Evolutionary conservation across 2,329 filamentous ascomycete species (phyloP).

Genomic region (Cytospora schulzeri): DNA sequence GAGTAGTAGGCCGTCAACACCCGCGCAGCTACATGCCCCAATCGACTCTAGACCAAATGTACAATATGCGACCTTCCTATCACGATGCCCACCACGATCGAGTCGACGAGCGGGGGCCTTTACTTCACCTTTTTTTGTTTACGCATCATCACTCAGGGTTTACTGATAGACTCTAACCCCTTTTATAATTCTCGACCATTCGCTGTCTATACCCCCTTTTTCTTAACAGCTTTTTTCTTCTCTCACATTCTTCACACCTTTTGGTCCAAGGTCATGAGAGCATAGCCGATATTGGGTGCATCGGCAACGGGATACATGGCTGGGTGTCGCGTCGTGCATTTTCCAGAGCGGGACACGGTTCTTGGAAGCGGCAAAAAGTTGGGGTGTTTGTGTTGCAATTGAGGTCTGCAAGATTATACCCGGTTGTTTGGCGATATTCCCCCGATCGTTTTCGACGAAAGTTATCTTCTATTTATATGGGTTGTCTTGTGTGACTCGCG

Average conservation of each 20-base stretch:
- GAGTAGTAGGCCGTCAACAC: constrained; percentile 1
- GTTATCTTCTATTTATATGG: constrained; percentile 11
- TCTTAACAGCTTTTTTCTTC: background rate
- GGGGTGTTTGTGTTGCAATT: constrained; percentile 17
- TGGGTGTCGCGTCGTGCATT: constrained; percentile 23
- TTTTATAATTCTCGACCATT: constrained; percentile 34
- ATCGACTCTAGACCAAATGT: constrained; percentile 10
- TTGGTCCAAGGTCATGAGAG: constrained; percentile 7
- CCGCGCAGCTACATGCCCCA: constrained; percentile 9
- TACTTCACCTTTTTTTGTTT: constrained; percentile 2
- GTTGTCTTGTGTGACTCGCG: background rate
- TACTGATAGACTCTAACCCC: constrained; percentile 31
- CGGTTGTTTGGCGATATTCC: constrained; percentile 23
- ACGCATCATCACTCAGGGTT: constrained; percentile 18
- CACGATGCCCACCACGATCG: constrained; percentile 8
- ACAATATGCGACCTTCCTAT: constrained; percentile 6
- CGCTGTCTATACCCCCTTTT: constrained; percentile 28
- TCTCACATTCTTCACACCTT: background rate
- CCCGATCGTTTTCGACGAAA: constrained; percentile 20
- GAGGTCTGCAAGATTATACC: constrained; percentile 26
- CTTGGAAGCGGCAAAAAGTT: constrained; percentile 24
- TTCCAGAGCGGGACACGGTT: constrained; percentile 20
- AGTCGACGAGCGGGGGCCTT: constrained; percentile 10
- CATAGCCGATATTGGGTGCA: constrained; percentile 24
- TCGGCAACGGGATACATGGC: constrained; percentile 7